Evolutionary conservation across 768 basidiomycete species (phyloP), one percentile per base, ranked within the genome.

Genomic region (Agaricus sinodeliciosus): DNA sequence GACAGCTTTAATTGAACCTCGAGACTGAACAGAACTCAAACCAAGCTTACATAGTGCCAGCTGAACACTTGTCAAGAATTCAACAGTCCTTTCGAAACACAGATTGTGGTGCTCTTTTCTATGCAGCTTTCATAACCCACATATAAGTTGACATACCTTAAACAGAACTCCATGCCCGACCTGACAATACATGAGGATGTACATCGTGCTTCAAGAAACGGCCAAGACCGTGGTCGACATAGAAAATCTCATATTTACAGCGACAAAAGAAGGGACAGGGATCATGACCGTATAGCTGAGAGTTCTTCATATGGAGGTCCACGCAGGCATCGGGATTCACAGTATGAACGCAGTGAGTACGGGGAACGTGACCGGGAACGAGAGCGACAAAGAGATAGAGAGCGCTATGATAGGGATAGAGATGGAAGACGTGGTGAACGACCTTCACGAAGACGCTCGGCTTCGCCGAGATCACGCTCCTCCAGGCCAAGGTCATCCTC

Each of bases 401-500:
- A 76, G 28, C 64, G 72, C 41, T 75, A 76, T 54, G 68, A 73
- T 35, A 60, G 59, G 54, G 50, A 58, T 58, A 47, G 61, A 57
- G 57, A 64, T 47, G 53, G 65, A 37, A 59, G 60, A 41, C 48
- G 61, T 37, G 63, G 71, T 47, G 66, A 65, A 27, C 42, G 62
- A 56, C 60, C 69, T 55, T 59, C 70, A 16, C 59, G 59, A 19
- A 49, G 55, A 48, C 82, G 86, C 28, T 88, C 87, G 34, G 81
- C 79, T 3, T 87, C 85, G 6, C 85, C 82, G n/a, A 71, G 64
- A 9, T 73, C 76, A 22, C 72, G 70, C 11, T 65, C 67, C 6
- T 71, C 72, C 36, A 68, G 65, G 26, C 67, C 79, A 1, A 71
- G 68, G 36, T 78, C 81, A 4, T 69, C 67, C 36, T 74, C 73